Conservation (phyloP, 1,139 yeast species). For the Debaryomyces udenii region DNA sequence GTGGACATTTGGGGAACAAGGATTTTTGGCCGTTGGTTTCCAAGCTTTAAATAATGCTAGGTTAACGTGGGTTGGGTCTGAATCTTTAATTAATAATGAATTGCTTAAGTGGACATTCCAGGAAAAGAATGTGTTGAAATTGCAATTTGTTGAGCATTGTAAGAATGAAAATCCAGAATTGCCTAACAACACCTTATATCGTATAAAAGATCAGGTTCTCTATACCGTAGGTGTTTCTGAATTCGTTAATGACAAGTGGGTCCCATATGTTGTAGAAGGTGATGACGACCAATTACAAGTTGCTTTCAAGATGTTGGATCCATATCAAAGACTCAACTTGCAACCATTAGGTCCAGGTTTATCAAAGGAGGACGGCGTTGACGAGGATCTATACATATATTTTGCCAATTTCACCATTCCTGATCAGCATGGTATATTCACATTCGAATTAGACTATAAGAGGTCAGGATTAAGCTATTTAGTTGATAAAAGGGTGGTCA, state of each 20-base stretch:
- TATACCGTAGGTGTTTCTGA: conserved; percentile 70
- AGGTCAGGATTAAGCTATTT: conserved; percentile 78
- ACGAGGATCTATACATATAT: conserved; percentile 43
- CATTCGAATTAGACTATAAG: conserved; percentile 78
- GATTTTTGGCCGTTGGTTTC: conserved; percentile 73
- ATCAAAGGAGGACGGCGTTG: conserved; percentile 31
- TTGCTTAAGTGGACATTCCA: conserved; percentile 78
- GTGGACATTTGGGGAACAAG: conserved; percentile 88
- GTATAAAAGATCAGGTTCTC: conserved; percentile 68
- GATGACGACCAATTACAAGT: conserved; percentile 69
- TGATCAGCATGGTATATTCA: conserved; percentile 96
- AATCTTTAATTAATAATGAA: conserved; percentile 55
- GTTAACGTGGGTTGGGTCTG: conserved; percentile 77
- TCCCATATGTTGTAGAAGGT: conserved; percentile 54
- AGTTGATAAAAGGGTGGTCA: conserved; percentile 66
- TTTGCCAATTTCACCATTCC: conserved; percentile 67
- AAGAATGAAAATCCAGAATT: conserved; percentile 49
- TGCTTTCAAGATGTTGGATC: conserved; percentile 89
- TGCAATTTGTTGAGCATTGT: conserved; percentile 53
- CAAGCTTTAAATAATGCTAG: conserved; percentile 85
- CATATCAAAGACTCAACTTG: conserved; percentile 81
- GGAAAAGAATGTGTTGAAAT: conserved; percentile 63
- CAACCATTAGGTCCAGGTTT: conserved; percentile 45
- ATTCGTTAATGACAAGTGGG: conserved; percentile 67
- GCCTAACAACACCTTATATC: conserved; percentile 55